A percentile compares a stretch with the other conserved stretches of the same genome.
Evolutionary conservation across 2,329 filamentous ascomycete genomes (phyloP).

Genomic region (Xylogone sp.): DNA sequence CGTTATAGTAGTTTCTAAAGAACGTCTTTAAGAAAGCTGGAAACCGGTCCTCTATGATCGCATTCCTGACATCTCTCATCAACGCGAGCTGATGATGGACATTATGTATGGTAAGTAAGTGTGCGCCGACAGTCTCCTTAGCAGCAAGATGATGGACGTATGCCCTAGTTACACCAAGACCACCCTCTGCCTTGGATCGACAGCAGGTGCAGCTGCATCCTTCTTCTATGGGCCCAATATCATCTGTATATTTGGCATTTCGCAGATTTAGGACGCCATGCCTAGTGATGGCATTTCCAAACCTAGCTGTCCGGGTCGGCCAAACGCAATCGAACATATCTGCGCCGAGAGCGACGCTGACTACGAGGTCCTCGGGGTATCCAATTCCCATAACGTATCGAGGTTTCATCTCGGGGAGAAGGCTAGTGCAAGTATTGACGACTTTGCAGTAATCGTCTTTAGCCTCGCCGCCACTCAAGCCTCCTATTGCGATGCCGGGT

Average conservation of each 20-base stretch:
- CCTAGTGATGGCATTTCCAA: constrained; percentile 88
- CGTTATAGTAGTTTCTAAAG: constrained; percentile 68
- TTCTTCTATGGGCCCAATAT: constrained; percentile 80
- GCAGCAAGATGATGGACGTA: constrained; percentile 88
- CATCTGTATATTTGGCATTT: constrained; percentile 68
- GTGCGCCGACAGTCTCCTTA: constrained; percentile 91
- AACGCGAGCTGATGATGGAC: constrained; percentile 86
- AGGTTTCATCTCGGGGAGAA: constrained; percentile 89
- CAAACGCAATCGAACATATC: constrained; percentile 99
- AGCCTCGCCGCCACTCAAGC: constrained; percentile 89
- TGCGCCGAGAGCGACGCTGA: constrained; percentile 88
- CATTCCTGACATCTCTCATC: constrained; percentile 70
- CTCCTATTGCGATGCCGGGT: constrained; percentile 94
- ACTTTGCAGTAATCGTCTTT: constrained; percentile 91
- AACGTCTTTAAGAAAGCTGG: constrained; percentile 75
- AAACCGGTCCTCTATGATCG: constrained; percentile 78
- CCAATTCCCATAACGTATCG: constrained; percentile 99
- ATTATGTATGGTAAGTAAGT: constrained; percentile 87
- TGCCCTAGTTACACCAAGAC: constrained; percentile 78
- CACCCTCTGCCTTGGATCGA: constrained; percentile 55
- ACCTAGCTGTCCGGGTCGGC: constrained; percentile 93
- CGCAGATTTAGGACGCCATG: constrained; percentile 80
- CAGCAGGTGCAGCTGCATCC: constrained; percentile 82
- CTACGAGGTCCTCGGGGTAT: constrained; percentile 92
- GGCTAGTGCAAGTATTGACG: constrained; percentile 76